Conservation (phyloP, 208 protist genomes). For the Crithidia sp. region DNA sequence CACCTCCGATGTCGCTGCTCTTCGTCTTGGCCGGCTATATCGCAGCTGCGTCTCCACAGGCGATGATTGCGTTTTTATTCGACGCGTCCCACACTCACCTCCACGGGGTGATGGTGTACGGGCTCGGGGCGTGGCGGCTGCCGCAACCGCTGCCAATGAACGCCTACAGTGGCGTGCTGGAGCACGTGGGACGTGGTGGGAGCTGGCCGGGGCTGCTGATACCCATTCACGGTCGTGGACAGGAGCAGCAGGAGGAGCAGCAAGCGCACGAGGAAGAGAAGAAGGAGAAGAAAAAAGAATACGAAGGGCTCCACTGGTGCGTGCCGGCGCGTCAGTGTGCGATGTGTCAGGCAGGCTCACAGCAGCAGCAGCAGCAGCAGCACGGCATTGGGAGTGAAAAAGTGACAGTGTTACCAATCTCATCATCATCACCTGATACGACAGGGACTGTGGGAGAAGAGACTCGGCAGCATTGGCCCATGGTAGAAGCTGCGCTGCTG, state of each 20-base stretch:
- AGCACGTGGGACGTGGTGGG: conserved; percentile 42
- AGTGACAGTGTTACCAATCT: too few relatives aligned
- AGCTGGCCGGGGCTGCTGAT: conserved; percentile 58
- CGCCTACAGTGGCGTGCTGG: conserved; percentile 40
- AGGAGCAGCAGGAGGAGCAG: background rate
- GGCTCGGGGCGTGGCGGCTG: conserved; percentile 63
- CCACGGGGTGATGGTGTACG: conserved; percentile 68
- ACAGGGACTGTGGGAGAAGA: background rate
- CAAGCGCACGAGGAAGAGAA: background rate
- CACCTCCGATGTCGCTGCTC: conserved; percentile 35
- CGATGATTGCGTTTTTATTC: conserved; percentile 51
- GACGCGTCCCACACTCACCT: conserved; percentile 56
- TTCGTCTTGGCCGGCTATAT: conserved; percentile 74
- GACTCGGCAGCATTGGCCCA: conserved; percentile 1
- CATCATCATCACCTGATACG: too few relatives aligned
- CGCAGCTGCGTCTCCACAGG: conserved; percentile 48
- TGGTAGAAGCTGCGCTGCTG: conserved; percentile 57
- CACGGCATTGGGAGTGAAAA: background rate
- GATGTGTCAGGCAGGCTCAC: background rate
- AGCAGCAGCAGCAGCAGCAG: conserved; percentile 9
- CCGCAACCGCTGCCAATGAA: conserved; percentile 38
- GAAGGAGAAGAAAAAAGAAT: background rate
- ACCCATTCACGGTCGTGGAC: background rate
- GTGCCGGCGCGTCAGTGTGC: conserved; percentile 21
- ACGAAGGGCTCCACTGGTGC: conserved; percentile 69